Conservation (phyloP, 2,329 filamentous ascomycete genomes). For the Diaporthe australafricana region DNA sequence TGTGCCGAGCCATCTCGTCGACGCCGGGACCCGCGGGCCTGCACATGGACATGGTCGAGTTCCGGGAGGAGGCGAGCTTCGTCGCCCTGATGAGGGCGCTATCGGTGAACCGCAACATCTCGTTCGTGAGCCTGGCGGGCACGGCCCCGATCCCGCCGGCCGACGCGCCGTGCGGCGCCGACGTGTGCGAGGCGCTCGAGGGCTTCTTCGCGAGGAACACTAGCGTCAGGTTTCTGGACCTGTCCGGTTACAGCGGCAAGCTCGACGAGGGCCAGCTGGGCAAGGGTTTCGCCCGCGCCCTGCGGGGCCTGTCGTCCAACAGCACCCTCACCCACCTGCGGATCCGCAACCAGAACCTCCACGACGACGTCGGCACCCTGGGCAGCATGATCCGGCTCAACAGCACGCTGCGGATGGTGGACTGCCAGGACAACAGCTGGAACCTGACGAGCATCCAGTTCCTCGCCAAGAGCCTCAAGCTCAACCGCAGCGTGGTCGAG, state of each 20-base stretch:
- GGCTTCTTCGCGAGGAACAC: constrained; percentile 64
- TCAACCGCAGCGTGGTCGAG: constrained; percentile 56
- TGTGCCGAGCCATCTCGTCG: constrained; percentile 59
- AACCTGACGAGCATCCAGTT: constrained; percentile 63
- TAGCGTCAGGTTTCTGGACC: constrained; percentile 64
- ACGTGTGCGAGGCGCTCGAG: constrained; percentile 61
- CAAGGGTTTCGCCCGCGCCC: constrained; percentile 62
- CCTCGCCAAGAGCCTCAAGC: constrained; percentile 56
- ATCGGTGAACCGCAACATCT: constrained; percentile 61
- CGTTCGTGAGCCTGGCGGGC: constrained; percentile 65
- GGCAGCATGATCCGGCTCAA: constrained; percentile 63
- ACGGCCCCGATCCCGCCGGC: constrained; percentile 58
- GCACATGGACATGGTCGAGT: constrained; percentile 69
- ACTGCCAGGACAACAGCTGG: constrained; percentile 67
- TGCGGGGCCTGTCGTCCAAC: constrained; percentile 50
- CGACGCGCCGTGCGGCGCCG: constrained; percentile 50
- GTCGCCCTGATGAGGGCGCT: constrained; percentile 62
- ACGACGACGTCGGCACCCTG: constrained; percentile 62
- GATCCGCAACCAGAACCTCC: constrained; percentile 67
- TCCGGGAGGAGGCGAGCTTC: constrained; percentile 63
- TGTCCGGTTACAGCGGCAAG: constrained; percentile 68
- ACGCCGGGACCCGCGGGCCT: constrained; percentile 62
- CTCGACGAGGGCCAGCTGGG: constrained; percentile 68
- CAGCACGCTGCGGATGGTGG: constrained; percentile 61
- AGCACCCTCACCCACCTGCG: constrained; percentile 58